Conservation (phyloP, 192 early-diverging fungal species). For the Chytriomyces sp. region DNA sequence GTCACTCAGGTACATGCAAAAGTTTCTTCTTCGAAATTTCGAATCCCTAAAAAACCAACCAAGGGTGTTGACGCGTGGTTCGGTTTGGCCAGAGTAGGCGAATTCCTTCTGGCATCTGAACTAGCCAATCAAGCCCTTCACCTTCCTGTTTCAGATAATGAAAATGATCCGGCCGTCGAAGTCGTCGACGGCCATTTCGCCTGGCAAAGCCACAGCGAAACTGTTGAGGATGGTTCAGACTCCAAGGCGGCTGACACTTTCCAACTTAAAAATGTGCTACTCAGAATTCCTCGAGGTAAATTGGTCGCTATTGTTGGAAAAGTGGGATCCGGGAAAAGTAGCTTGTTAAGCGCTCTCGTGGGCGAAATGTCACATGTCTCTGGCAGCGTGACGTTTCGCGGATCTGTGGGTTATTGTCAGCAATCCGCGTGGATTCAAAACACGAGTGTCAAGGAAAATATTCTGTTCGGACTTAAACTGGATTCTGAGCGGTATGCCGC, state of each 20-base stretch:
- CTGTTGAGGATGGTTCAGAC: too few relatives aligned
- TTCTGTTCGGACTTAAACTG: constrained; percentile 67
- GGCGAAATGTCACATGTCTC: constrained; percentile 66
- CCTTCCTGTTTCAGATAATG: background rate
- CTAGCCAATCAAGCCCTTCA: background rate
- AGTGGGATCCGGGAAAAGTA: constrained; percentile 83
- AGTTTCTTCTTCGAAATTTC: constrained; percentile 43
- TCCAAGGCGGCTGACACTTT: background rate
- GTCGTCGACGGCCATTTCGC: constrained; percentile 4
- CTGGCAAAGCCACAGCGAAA: background rate
- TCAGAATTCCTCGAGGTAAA: constrained; percentile 50
- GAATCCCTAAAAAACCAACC: too few relatives aligned
- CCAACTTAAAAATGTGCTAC: constrained; percentile 42
- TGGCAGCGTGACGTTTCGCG: constrained; percentile 55
- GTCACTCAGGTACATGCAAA: background rate
- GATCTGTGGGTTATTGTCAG: constrained; percentile 71
- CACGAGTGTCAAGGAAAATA: constrained; percentile 61
- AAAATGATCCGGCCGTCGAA: constrained; percentile 1
- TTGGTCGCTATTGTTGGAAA: constrained; percentile 81
- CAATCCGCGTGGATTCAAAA: constrained; percentile 89
- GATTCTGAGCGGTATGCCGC: constrained; percentile 62
- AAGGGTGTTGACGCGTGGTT: constrained; percentile 29
- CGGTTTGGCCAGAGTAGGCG: constrained; percentile 18
- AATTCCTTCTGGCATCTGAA: constrained; percentile 22
- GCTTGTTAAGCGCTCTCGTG: constrained; percentile 73